A percentile compares a stretch with the other conserved stretches of the same genome.
Conservation (phyloP, 2,329 filamentous ascomycete genomes). For the Claviceps pazoutovae region DNA sequence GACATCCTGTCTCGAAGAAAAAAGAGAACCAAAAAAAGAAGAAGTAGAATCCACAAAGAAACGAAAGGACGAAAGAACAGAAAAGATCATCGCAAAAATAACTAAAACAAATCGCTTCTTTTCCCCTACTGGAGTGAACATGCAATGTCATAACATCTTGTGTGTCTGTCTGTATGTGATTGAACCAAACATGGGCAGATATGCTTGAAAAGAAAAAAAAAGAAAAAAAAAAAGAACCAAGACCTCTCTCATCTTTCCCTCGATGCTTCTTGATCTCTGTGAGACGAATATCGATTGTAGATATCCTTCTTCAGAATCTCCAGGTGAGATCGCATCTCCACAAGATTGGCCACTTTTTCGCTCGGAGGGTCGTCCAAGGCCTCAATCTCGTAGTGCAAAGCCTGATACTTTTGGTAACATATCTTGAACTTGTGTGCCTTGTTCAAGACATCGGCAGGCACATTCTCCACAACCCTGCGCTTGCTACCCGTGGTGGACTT, state of each 20-base stretch:
- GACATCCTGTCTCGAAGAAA: background rate
- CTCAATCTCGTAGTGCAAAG: constrained; percentile 41
- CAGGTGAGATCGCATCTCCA: constrained; percentile 40
- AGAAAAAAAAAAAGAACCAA: background rate
- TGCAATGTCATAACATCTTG: constrained; percentile 4
- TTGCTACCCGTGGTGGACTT: constrained; percentile 14
- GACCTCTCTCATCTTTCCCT: background rate
- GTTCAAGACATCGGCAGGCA: constrained; percentile 30
- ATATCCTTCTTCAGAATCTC: constrained; percentile 46
- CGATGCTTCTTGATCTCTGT: constrained; percentile 10
- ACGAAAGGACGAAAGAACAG: background rate
- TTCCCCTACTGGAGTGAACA: constrained; percentile 1
- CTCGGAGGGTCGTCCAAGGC: constrained; percentile 35
- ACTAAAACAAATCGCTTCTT: constrained; percentile 1
- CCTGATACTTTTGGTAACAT: constrained; percentile 42
- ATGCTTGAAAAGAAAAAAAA: background rate
- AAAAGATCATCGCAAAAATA: background rate
- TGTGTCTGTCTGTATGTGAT: background rate
- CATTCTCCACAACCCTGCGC: constrained; percentile 16
- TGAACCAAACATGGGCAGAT: background rate
- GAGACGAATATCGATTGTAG: constrained; percentile 29
- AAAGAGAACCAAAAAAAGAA: background rate
- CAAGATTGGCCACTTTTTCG: constrained; percentile 34
- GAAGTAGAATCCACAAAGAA: background rate
- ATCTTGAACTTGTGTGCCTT: constrained; percentile 42